Base-by-base conservation (phyloP, 176 grass and related monocot genomes). In the Musa troglodytarum region DNA sequence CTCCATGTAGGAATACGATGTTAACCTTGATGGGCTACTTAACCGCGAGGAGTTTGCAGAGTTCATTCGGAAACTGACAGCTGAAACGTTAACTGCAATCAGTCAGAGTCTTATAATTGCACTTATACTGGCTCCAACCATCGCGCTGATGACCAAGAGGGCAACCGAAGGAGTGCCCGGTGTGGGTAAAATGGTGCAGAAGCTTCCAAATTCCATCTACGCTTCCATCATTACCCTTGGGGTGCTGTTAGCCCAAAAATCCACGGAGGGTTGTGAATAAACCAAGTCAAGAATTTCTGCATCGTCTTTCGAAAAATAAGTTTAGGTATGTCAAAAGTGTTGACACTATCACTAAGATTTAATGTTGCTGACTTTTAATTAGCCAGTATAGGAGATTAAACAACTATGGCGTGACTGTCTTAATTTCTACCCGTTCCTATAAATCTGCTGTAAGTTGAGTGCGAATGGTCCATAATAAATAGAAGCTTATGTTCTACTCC, bases 41-140 rank as follows among this genome's bases (percentile, higher is more conserved):
- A 86, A 98, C 57, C 90, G 94, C 0, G 94, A 98, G 82, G 90
- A 98, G 68, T 98, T 98, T 13, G 90, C 86, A 1, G 82, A 91
- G 81, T 98, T 98, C 86, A 93, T 98, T 53, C 58, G 77, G 50
- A 93, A 93, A 84, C 81, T 98, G 58, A 98, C 94, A 1, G 80
- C 80, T n/a, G 94, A 98, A 12, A 87, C 94, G 9, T 81, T 93
- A 17, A 59, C 79, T 54, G 22, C 67, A 8, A 88, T 96, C 76
- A 98, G 90, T 77, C 12, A 79, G 22, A 93, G 93, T 81, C 76
- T 98, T 26, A 69, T 82, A n/a, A 78, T 98, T 83, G 81, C 90
- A 56, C 74, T 98, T 65, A 80, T 98, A 0, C 86, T 75, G 9
- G 88, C 90, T 54, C 90, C 94, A 0, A 71, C 80, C 4, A 66